These are phyloP conservation scores for Oligophagozyma castellii DNA, from an alignment of 1,139 yeast genomes.

Conservation along the genomic window DNA sequence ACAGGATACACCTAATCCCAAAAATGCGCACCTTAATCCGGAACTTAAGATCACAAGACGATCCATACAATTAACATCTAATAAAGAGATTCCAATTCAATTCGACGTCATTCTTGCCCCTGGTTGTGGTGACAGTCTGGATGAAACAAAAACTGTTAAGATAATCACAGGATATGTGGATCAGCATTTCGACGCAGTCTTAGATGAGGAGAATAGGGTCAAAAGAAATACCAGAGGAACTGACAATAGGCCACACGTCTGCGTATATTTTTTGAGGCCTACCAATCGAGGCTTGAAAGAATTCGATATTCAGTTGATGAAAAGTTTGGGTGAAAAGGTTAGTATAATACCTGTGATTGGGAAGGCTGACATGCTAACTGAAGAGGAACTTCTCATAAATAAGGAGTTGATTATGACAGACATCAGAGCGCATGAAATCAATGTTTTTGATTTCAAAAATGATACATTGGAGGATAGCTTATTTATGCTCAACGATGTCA, in stretches of 20 bases:
- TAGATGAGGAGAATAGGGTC: conserved; percentile 48
- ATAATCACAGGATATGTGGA: conserved; percentile 41
- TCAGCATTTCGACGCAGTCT: conserved; percentile 38
- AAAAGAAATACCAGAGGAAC: conserved; percentile 38
- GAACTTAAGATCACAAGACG: conserved; percentile 9
- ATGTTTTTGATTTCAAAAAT: conserved; percentile 35
- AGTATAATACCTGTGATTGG: conserved; percentile 46
- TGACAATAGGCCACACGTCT: conserved; percentile 52
- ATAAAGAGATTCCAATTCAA: conserved; percentile 29
- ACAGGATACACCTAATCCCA: conserved; percentile 20
- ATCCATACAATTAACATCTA: conserved; percentile 23
- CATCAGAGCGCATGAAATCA: conserved; percentile 32
- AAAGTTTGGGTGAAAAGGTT: conserved; percentile 34
- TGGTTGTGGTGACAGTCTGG: conserved; percentile 33
- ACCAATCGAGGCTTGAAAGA: conserved; percentile 40
- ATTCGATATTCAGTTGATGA: conserved; percentile 36
- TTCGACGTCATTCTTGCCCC: conserved; percentile 31
- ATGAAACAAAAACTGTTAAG: conserved; percentile 22
- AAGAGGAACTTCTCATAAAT: conserved; percentile 31
- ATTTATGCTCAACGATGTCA: conserved; percentile 15
- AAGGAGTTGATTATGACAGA: conserved; percentile 34
- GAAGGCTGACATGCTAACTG: conserved; percentile 44
- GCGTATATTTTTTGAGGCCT: conserved; percentile 46
- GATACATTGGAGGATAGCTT: conserved; percentile 25
- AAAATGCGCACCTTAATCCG: conserved; percentile 3